phyloP scores from a whole-genome alignment of 2,329 filamentous ascomycete species.

The Thelonectria rubi region DNA sequence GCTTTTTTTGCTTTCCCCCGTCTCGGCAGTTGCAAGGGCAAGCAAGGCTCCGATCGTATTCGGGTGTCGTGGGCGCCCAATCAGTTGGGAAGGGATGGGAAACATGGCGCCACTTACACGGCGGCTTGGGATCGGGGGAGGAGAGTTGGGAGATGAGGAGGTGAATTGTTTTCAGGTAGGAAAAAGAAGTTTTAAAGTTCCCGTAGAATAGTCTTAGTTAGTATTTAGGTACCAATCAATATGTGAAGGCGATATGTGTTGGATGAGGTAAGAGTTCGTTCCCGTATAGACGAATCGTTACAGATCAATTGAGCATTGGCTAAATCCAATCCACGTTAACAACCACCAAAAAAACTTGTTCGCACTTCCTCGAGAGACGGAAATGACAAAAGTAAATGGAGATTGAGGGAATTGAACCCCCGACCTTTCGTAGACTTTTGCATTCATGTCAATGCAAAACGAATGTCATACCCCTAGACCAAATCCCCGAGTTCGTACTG shows the following conservation, averaged over 20 bases:
- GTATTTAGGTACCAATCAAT: no score
- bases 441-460: constrained; percentile 37
- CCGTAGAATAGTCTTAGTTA: no score
- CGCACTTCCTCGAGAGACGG: neutral
- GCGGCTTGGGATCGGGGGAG: no score
- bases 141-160: no score
- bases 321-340: no score
- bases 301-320: no score
- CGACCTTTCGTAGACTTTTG: constrained; percentile 38
- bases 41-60: constrained; percentile 11
- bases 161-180: no score
- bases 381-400: constrained; percentile 30
- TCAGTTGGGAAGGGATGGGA: constrained; percentile 9
- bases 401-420: constrained; percentile 46
- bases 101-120: constrained; percentile 10
- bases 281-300: no score
- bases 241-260: no score
- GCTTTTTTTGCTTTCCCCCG: neutral
- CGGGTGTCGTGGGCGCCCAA: constrained; percentile 13
- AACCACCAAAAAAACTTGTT: no score
- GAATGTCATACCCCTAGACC: constrained; percentile 44
- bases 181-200: no score
- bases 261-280: no score
- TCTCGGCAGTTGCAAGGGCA: constrained; percentile 12
- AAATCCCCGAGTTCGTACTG: constrained; percentile 34